Percentiles rank a stretch among this genome's conserved stretches.
Evolutionary conservation across 345 rosid genomes (phyloP).

Genomic region (Excoecaria agallocha): DNA sequence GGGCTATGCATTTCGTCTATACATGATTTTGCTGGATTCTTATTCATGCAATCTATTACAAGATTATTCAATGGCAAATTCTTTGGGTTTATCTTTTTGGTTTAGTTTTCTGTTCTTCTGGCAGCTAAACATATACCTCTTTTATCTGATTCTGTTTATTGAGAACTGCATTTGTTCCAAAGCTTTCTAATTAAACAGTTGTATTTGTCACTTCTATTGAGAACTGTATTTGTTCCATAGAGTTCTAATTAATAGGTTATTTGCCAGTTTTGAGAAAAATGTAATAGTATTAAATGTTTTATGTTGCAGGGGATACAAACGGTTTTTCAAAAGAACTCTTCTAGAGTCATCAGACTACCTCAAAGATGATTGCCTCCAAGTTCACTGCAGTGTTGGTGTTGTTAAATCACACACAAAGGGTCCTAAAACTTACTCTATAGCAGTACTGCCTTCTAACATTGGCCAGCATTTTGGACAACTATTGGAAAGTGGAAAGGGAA

Average conservation of each 20-base stretch:
- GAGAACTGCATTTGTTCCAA: background rate
- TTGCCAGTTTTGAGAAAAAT: background rate
- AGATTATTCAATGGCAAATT: background rate
- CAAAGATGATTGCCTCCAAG: conserved; percentile 17
- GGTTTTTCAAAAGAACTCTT: conserved; percentile 60
- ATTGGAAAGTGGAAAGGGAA: conserved; percentile 27
- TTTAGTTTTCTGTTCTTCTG: background rate
- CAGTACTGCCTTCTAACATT: conserved; percentile 27
- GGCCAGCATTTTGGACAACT: conserved; percentile 33
- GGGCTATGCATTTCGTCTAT: background rate
- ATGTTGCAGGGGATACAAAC: conserved; percentile 77
- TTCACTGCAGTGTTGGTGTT: conserved; percentile 30
- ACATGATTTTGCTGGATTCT: background rate
- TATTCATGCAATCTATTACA: background rate
- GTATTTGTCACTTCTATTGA: background rate
- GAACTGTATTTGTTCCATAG: background rate
- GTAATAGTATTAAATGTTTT: conserved; percentile 10
- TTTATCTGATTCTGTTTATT: background rate
- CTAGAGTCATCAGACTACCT: conserved; percentile 27
- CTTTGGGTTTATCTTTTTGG: background rate
- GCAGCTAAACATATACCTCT: background rate
- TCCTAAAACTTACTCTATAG: conserved; percentile 24
- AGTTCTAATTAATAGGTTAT: background rate
- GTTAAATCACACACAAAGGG: conserved; percentile 33
- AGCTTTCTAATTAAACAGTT: background rate